Base-by-base conservation (phyloP, 208 protist genomes). In the Crithidia bombi region DNA sequence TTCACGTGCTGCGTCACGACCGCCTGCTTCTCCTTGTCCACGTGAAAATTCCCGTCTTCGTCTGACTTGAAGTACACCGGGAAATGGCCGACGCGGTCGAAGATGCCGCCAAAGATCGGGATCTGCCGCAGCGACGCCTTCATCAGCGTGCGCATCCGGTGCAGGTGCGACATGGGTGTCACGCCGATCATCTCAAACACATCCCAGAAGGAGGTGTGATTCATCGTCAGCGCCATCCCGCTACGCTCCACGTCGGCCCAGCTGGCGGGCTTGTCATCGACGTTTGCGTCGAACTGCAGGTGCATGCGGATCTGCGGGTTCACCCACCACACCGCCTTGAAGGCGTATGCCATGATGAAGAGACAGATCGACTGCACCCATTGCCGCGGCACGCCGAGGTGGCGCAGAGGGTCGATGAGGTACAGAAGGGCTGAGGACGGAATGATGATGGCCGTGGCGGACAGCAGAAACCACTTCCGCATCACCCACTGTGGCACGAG, bases 201-300 rank as follows among this genome's bases (percentile, higher is more conserved):
- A 54, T 91, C 86, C 77, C 85, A 89, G 77, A 86, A 91, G 43
- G 86, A 91, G 28, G 82, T 87, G 78, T 91, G 86, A 58, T 92
- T 89, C 41, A 85, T 33, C 17, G 73, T 61, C 21, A 89, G 50
- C 19, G 81, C 79, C n/a, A 76, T 43, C 14, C 75, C 59, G 26
- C 5, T 64, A 30, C 44, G 19, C n/a, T 69, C 62, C 36, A 89
- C 47, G 38, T 87, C 75, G 19, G 44, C 57, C 75, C 77, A 80
- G 69, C 69, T 58, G 19, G 56, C 50, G 39, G 70, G 69, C 51
- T 62, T 67, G 30, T 72, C 75, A 35, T 81, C 51, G 2, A 38
- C 66, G 74, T 81, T 78, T 26, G 51, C 71, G 71, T 85, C 82
- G 59, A 81, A 82, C 17, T 21, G 9, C 12, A 87, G 23, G 21